Conservation (phyloP, 257 asterid species). For the Anisodus tanguticus region DNA sequence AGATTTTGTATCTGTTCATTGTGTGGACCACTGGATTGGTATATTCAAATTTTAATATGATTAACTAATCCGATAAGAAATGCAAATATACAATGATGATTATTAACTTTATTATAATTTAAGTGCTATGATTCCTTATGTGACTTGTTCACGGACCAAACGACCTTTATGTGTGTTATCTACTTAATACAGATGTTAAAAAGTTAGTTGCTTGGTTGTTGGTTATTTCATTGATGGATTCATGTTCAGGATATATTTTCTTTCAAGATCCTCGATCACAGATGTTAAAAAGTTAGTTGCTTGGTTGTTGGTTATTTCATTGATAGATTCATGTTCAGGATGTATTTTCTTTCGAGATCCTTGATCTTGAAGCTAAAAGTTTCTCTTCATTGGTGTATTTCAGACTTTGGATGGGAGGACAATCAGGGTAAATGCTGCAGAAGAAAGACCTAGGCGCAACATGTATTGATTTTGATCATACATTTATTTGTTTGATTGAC, state of each 20-base stretch:
- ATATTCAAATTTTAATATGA: background rate
- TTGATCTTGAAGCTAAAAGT: background rate
- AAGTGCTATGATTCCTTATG: background rate
- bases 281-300: background rate
- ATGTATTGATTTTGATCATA: conserved; percentile 29
- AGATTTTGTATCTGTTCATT: background rate
- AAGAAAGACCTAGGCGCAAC: conserved; percentile 64
- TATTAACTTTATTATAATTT: background rate
- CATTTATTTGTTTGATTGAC: background rate
- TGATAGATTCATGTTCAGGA: background rate
- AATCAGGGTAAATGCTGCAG: conserved; percentile 75
- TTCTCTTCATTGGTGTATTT: conserved; percentile 20
- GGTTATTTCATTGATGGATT: background rate
- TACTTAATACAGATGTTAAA: background rate
- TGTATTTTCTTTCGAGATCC: background rate
- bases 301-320: background rate
- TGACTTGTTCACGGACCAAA: background rate
- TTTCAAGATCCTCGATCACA: too few species aligned
- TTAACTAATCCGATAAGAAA: background rate
- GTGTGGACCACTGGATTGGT: background rate
- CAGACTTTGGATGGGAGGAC: conserved; percentile 80
- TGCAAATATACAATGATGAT: background rate
- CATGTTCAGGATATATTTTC: background rate
- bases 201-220: background rate
- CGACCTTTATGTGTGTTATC: background rate